These are phyloP conservation scores for Huntiella bhutanensis DNA, from an alignment of 2,329 filamentous ascomycete genomes.

Conservation along the genomic window DNA sequence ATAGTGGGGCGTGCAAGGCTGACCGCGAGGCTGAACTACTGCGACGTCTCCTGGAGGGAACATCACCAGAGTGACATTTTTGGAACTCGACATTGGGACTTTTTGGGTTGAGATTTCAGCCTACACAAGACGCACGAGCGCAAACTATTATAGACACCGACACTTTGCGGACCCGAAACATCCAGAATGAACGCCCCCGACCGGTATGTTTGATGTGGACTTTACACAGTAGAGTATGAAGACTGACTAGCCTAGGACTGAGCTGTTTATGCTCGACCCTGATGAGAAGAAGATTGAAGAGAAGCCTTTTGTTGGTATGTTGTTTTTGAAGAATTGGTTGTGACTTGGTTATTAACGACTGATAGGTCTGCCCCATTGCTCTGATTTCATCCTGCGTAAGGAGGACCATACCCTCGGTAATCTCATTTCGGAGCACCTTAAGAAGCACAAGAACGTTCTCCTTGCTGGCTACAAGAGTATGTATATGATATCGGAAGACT, in stretches of 20 bases:
- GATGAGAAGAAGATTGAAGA: constrained; percentile 89
- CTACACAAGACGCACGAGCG: too few relatives aligned
- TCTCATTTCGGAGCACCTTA: constrained; percentile 66
- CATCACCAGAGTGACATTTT: too few relatives aligned
- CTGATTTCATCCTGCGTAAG: constrained; percentile 87
- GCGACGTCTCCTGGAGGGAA: too few relatives aligned
- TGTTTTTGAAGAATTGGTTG: neutral
- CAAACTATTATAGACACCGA: too few relatives aligned
- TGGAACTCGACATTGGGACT: too few relatives aligned
- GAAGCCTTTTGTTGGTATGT: constrained; percentile 66
- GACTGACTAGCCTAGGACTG: constrained; percentile 44
- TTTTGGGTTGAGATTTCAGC: too few relatives aligned
- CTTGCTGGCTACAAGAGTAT: constrained; percentile 84
- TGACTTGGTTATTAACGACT: neutral
- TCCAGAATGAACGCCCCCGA: constrained; percentile 36
- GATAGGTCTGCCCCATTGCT: constrained; percentile 76
- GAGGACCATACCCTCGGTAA: constrained; percentile 95
- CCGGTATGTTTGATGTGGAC: constrained; percentile 28
- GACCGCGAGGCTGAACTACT: too few relatives aligned
- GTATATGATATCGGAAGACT: constrained; percentile 14
- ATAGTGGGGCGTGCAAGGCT: too few relatives aligned
- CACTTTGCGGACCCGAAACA: neutral
- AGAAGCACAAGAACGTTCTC: constrained; percentile 64
- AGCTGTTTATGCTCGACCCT: constrained; percentile 72
- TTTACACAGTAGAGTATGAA: neutral